phyloP scores from a whole-genome alignment of 2,329 filamentous ascomycete species.

The Blastomyces gilchristii region DNA sequence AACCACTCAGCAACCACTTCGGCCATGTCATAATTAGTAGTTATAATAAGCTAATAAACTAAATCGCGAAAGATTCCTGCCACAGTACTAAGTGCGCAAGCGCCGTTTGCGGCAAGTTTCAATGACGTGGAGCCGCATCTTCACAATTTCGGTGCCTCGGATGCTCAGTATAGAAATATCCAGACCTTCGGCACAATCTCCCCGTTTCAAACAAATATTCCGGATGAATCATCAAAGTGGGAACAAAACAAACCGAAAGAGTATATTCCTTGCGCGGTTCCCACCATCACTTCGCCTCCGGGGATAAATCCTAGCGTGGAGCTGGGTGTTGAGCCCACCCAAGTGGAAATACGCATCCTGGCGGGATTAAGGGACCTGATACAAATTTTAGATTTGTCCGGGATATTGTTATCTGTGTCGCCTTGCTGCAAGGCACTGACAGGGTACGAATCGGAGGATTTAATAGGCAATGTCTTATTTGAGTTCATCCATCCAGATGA shows the following conservation, averaged over 20 bases:
- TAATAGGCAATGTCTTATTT: slow-evolving; percentile 64
- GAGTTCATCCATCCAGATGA: slow-evolving; percentile 84
- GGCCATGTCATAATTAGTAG: too few relatives aligned
- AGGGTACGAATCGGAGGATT: slow-evolving; percentile 60
- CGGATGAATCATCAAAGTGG: not conserved
- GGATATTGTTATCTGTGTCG: slow-evolving; percentile 76
- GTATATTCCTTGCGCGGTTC: too few relatives aligned
- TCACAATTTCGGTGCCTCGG: not conserved
- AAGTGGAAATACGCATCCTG: slow-evolving; percentile 71
- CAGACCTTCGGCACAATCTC: not conserved
- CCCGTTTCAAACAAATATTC: not conserved
- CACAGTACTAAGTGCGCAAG: not conserved
- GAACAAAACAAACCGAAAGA: not conserved
- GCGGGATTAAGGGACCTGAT: slow-evolving; percentile 84
- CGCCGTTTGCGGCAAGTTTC: not conserved
- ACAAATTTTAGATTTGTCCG: slow-evolving; percentile 75
- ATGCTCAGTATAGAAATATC: not conserved
- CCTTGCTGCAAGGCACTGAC: slow-evolving; percentile 65
- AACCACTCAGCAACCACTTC: not conserved
- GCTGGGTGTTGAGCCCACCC: slow-evolving; percentile 49
- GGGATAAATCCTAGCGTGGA: slow-evolving; percentile 39
- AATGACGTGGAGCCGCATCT: not conserved
- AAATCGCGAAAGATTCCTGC: not conserved
- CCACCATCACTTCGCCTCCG: not conserved
- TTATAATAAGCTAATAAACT: not conserved